phyloP scores from a whole-genome alignment of 2,329 filamentous ascomycete genomes.

The Fusarium mangiferae region DNA sequence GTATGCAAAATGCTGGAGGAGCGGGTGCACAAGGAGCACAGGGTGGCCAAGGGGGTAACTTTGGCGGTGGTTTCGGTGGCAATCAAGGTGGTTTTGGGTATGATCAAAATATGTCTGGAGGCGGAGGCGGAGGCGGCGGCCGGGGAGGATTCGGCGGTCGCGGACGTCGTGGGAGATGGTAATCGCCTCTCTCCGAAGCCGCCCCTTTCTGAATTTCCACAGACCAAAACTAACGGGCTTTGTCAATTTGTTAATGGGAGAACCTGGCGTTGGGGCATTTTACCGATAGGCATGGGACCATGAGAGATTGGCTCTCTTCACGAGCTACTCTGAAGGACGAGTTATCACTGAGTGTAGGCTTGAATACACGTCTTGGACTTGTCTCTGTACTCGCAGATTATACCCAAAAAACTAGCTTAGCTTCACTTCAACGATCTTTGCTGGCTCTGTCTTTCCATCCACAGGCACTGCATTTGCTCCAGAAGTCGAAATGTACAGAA shows the following conservation, averaged over 20 bases:
- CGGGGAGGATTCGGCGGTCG: slow-evolving; percentile 49
- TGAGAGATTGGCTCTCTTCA: slow-evolving; percentile 35
- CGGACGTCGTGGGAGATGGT: slow-evolving; percentile 43
- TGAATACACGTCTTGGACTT: slow-evolving; percentile 7
- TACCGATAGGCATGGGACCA: slow-evolving; percentile 32
- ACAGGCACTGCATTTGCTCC: slow-evolving; percentile 25
- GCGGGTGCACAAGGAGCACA: slow-evolving; percentile 55
- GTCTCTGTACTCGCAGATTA: background rate
- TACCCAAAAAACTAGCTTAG: background rate
- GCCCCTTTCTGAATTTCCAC: background rate
- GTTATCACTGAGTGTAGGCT: slow-evolving; percentile 1
- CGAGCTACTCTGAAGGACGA: slow-evolving; percentile 10
- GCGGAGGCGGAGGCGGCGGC: slow-evolving; percentile 48
- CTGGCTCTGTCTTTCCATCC: slow-evolving; percentile 35
- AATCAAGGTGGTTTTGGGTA: slow-evolving; percentile 64
- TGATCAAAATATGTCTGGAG: slow-evolving; percentile 58
- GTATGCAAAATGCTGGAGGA: slow-evolving; percentile 62
- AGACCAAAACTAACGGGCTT: slow-evolving; percentile 13
- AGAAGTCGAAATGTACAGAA: slow-evolving; percentile 30
- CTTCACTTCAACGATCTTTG: slow-evolving; percentile 30
- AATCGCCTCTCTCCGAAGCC: background rate
- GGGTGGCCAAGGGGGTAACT: slow-evolving; percentile 62
- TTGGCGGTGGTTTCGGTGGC: slow-evolving; percentile 64
- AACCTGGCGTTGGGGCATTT: slow-evolving; percentile 43
- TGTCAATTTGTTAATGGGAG: slow-evolving; percentile 38